Percentiles rank a stretch among this genome's conserved stretches.
Evolutionary conservation across 2,329 filamentous ascomycete species (phyloP).

Genomic region (Aspergillus aculeatus): DNA sequence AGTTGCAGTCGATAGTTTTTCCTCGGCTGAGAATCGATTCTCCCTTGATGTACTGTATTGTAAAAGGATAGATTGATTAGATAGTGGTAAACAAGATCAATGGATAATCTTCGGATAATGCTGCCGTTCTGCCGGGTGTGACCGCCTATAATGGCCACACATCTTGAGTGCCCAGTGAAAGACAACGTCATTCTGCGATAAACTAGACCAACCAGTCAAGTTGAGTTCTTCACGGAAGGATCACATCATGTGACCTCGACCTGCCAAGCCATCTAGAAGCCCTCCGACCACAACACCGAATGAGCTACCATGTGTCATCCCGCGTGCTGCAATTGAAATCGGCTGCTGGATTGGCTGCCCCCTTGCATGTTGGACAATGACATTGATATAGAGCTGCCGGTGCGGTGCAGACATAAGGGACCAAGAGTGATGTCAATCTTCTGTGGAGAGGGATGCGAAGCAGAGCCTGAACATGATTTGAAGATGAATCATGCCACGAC

Average conservation of each 20-base stretch:
- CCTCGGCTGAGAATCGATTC: too few relatives aligned
- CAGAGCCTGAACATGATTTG: not conserved
- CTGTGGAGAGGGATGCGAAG: not conserved
- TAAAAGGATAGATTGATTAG: slow-evolving; percentile 35
- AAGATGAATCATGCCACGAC: not conserved
- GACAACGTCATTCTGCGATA: not conserved
- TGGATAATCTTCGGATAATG: slow-evolving; percentile 23
- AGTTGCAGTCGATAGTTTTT: too few relatives aligned
- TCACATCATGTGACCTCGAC: not conserved
- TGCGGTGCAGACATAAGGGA: not conserved
- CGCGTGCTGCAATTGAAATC: not conserved
- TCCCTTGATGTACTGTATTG: slow-evolving; percentile 44
- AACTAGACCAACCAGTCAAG: too few relatives aligned
- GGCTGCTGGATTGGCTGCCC: not conserved
- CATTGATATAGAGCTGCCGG: not conserved
- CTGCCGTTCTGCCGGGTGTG: slow-evolving; percentile 36
- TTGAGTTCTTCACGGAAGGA: too few relatives aligned
- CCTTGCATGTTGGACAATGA: not conserved
- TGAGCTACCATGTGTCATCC: not conserved
- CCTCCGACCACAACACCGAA: not conserved
- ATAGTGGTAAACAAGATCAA: not conserved
- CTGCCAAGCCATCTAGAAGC: not conserved
- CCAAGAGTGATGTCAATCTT: not conserved
- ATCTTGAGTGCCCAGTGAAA: too few relatives aligned
- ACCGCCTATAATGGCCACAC: not conserved